Evolutionary conservation across 108 stramenopile genomes (phyloP), one percentile per base, ranked within the genome.

Genomic region (Fragilariopsis cylindrus): DNA sequence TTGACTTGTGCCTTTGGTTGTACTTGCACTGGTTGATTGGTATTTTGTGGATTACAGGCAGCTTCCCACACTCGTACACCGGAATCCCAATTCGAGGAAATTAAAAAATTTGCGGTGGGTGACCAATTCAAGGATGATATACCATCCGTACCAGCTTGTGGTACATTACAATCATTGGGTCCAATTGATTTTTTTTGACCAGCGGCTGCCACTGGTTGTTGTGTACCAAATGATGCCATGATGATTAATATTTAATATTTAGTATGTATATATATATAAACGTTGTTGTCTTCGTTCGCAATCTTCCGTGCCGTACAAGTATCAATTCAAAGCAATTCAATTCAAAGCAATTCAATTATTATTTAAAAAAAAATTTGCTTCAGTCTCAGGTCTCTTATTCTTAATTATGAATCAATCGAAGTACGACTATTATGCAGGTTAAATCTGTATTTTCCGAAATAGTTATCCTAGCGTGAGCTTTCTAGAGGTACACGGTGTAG

Each of bases 41-140:
- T 9, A 19, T 68, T 48, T 3, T 41, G 48, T 42, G 62, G 39
- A 40, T 63, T 63, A 44, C 42, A 41, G 71, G 90, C 89, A 1
- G 86, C 88, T 83, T 96, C 93, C 93, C 93, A 96, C 69, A 88
- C 90, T 48, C 92, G 84, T 42, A 96, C 87, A 7, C 89, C 89
- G n/a, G 81, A 76, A 66, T 94, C 96, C 96, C 96, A 96, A 72
- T 90, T 92, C 40, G 86, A 74, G 49, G 84, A 81, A 4, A 90
- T 81, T 43, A 96, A 72, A 70, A 82, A 77, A 81, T 94, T 94
- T 15, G 89, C 83, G 18, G 81, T 85, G 12, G 92, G 88, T 62
- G 84, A 85, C 92, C 93, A 96, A 15, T 60, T 72, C 43, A 94
- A 52, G 16, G 76, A 81, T 43, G 88, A 89, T 46, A 92, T 90